These are phyloP conservation scores for Calonectria naviculata DNA, from an alignment of 2,329 filamentous ascomycete species.

Conservation along the genomic window DNA sequence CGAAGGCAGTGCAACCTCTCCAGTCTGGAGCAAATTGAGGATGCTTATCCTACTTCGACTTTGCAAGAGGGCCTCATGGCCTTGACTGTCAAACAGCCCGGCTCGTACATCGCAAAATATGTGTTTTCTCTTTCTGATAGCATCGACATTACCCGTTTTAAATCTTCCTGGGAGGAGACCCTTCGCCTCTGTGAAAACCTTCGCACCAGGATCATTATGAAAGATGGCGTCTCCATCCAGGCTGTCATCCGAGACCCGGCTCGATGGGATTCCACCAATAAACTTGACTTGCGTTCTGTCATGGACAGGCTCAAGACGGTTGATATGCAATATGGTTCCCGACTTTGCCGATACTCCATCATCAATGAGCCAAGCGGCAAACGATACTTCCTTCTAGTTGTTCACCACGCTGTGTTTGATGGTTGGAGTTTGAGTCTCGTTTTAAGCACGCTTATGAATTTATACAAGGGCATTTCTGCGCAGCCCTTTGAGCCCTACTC, in stretches of 20 bases:
- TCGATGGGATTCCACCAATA: slow-evolving; percentile 1
- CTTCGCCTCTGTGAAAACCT: not conserved
- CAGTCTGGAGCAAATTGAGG: not conserved
- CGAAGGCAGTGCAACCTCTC: not conserved
- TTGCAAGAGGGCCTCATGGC: slow-evolving; percentile 15
- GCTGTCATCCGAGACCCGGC: not conserved
- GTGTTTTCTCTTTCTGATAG: not conserved
- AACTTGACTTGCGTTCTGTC: not conserved
- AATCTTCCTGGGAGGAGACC: not conserved
- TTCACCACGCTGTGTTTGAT: slow-evolving; percentile 12
- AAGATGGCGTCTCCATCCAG: not conserved
- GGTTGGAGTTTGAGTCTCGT: slow-evolving; percentile 8
- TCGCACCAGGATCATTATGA: not conserved
- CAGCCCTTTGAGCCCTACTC: not conserved
- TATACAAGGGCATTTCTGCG: no score
- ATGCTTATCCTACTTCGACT: not conserved
- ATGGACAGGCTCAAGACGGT: not conserved
- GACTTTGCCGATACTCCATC: not conserved
- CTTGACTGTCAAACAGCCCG: slow-evolving; percentile 1
- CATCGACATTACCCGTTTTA: not conserved
- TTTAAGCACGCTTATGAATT: not conserved
- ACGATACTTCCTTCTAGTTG: not conserved
- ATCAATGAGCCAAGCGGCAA: not conserved
- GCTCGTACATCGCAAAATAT: slow-evolving; percentile 7
- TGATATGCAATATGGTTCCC: slow-evolving; percentile 4